These are phyloP conservation scores for Mortierella antarctica DNA, from an alignment of 192 early-diverging fungal species.

Conservation along the genomic window DNA sequence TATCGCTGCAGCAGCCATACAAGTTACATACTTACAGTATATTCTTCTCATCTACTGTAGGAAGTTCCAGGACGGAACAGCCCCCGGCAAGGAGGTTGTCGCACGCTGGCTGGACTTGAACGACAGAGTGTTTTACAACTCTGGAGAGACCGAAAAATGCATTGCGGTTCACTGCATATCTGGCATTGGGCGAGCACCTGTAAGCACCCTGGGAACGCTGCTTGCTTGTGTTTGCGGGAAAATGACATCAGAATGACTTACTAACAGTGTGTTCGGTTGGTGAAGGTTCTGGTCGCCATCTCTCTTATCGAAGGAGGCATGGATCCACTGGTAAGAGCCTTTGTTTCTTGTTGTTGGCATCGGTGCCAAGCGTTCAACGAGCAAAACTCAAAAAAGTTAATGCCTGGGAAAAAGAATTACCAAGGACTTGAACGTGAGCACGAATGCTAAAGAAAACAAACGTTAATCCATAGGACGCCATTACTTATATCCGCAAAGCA, in stretches of 20 bases:
- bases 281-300: slow-evolving; percentile 71
- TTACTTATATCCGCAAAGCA: slow-evolving; percentile 54
- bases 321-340: slow-evolving; percentile 66
- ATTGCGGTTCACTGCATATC: slow-evolving; percentile 80
- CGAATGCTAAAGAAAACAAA: too few species aligned
- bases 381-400: too few species aligned
- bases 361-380: too few species aligned
- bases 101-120: slow-evolving; percentile 56
- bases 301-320: slow-evolving; percentile 81
- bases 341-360: slow-evolving; percentile 6
- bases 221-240: background rate
- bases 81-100: slow-evolving; percentile 57
- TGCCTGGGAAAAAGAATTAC: too few species aligned
- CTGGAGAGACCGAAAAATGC: slow-evolving; percentile 12
- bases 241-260: slow-evolving; percentile 16
- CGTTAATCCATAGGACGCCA: slow-evolving; percentile 54
- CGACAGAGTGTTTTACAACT: slow-evolving; percentile 40
- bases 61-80: slow-evolving; percentile 76
- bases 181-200: slow-evolving; percentile 82
- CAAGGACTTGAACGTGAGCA: too few species aligned
- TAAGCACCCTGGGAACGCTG: slow-evolving; percentile 39
- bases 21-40: background rate
- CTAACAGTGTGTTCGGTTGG: background rate
- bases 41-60: background rate
- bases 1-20: background rate